A percentile compares a stretch with the other conserved stretches of the same genome.
Conservation (phyloP, 495 filamentous ascomycete genomes). For the Cercophora scortea region DNA sequence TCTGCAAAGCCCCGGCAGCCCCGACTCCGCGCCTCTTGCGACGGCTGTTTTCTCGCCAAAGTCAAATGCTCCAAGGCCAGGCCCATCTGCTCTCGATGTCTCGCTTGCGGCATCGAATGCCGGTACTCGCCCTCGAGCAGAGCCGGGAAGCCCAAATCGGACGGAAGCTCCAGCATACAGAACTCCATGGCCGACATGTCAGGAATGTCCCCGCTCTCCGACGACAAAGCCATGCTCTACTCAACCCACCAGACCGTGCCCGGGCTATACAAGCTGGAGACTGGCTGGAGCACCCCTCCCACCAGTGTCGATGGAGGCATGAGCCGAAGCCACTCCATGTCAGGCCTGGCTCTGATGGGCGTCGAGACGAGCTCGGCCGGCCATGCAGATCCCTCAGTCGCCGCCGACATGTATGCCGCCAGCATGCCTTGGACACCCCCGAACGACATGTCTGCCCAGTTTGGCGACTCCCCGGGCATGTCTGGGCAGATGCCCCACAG, state of each 20-base stretch:
- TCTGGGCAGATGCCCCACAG: slow-evolving; percentile 10
- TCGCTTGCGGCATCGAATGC: slow-evolving; percentile 38
- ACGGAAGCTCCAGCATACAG: slow-evolving; percentile 22
- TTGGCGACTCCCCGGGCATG: slow-evolving; percentile 22
- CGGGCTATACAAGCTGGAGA: slow-evolving; percentile 20
- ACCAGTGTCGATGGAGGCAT: slow-evolving; percentile 26
- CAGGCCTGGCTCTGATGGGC: slow-evolving; percentile 23
- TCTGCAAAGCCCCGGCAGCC: slow-evolving; percentile 29
- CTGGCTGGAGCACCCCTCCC: slow-evolving; percentile 28
- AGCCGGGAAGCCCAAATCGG: slow-evolving; percentile 36
- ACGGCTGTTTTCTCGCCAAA: slow-evolving; percentile 48
- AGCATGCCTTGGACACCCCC: slow-evolving; percentile 30
- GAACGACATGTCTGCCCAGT: slow-evolving; percentile 22
- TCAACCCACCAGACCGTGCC: slow-evolving; percentile 11
- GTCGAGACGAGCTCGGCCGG: slow-evolving; percentile 18
- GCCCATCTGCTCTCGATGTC: slow-evolving; percentile 42
- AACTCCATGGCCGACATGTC: slow-evolving; percentile 13
- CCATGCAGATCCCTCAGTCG: slow-evolving; percentile 21
- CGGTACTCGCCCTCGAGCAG: slow-evolving; percentile 44
- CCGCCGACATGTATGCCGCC: slow-evolving; percentile 23
- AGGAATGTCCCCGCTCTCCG: slow-evolving; percentile 12
- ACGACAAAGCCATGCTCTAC: slow-evolving; percentile 21
- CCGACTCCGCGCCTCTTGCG: slow-evolving; percentile 44
- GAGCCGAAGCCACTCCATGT: slow-evolving; percentile 28
- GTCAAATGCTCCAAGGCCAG: slow-evolving; percentile 46